These are phyloP conservation scores for Gaillardinia entomophila DNA, from an alignment of 805 yeast genomes.

Conservation along the genomic window DNA sequence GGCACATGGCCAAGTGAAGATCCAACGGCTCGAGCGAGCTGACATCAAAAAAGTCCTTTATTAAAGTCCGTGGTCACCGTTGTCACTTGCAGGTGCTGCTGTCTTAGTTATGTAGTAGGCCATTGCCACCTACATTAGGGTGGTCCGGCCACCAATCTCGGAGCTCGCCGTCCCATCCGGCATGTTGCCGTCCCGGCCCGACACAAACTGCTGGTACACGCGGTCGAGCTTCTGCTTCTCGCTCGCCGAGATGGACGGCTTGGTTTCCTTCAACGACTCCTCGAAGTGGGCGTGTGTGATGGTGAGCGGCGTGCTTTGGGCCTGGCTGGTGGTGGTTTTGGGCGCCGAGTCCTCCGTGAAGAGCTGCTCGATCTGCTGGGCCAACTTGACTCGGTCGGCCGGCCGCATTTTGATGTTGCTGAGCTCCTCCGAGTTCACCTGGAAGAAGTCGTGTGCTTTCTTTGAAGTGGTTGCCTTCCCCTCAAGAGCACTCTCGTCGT, in stretches of 20 bases:
- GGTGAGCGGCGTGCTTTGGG: constrained; percentile 12
- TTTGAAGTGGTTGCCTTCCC: too few relatives aligned
- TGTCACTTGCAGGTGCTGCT: too few relatives aligned
- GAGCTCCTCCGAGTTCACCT: constrained; percentile 29
- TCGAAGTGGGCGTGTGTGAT: constrained; percentile 52
- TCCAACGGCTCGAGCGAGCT: too few relatives aligned
- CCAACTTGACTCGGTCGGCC: constrained; percentile 33
- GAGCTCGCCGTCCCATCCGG: constrained; percentile 77
- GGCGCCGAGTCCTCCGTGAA: constrained; percentile 9
- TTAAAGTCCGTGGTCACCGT: too few relatives aligned
- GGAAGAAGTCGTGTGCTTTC: constrained; percentile 39
- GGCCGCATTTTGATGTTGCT: constrained; percentile 24
- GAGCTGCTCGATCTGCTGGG: constrained; percentile 39
- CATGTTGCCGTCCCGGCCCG: constrained; percentile 80
- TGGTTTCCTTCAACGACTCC: constrained; percentile 66
- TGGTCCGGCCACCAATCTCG: constrained; percentile 80
- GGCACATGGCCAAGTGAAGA: too few relatives aligned
- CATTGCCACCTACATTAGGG: constrained; percentile 81
- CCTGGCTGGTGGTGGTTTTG: not conserved
- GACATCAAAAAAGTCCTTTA: too few relatives aligned
- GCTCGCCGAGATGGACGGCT: constrained; percentile 77
- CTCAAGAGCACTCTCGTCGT: constrained; percentile 25
- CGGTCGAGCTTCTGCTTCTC: constrained; percentile 58
- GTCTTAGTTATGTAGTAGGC: too few relatives aligned
- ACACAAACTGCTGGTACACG: constrained; percentile 68